A percentile compares a stretch with the other conserved stretches of the same genome.
Conservation (phyloP, 2,329 filamentous ascomycete species). For the Pyrenochaeta sp. region DNA sequence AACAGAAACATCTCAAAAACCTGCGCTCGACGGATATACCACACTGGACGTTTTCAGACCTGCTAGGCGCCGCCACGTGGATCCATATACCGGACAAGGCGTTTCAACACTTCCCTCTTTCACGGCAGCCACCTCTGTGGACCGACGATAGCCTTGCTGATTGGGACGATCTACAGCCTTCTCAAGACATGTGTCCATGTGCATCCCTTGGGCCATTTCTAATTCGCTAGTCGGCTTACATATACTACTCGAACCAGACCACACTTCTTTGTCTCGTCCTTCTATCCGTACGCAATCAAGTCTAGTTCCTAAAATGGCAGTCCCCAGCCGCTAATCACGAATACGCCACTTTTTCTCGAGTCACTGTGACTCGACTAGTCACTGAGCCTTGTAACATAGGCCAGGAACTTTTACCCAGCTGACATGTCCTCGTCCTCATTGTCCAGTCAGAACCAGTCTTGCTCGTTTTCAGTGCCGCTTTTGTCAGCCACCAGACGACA, state of each 20-base stretch:
- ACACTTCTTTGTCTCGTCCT: slow-evolving; percentile 5
- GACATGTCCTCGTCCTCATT: not conserved
- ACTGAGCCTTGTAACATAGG: slow-evolving; percentile 5
- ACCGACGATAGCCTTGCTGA: slow-evolving; percentile 23
- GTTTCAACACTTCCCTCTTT: slow-evolving; percentile 6
- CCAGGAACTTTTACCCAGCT: slow-evolving; percentile 1
- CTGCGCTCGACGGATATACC: not conserved
- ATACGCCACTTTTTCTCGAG: slow-evolving; percentile 10
- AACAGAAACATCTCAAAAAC: not conserved
- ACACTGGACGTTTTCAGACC: slow-evolving; percentile 7
- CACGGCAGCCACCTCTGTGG: slow-evolving; percentile 17
- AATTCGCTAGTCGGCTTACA: slow-evolving; percentile 1
- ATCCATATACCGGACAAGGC: slow-evolving; percentile 19
- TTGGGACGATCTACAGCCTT: slow-evolving; percentile 4
- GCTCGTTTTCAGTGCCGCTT: not conserved
- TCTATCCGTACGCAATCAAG: slow-evolving; percentile 1
- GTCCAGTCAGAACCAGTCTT: not conserved
- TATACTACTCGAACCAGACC: not conserved
- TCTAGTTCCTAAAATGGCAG: not conserved
- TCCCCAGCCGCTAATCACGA: slow-evolving; percentile 8
- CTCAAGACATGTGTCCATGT: slow-evolving; percentile 7
- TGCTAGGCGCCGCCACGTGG: slow-evolving; percentile 29
- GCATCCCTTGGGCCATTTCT: slow-evolving; percentile 1
- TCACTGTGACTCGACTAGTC: slow-evolving; percentile 18
- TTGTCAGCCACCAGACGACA: slow-evolving; percentile 1